Evolutionary conservation across 768 basidiomycete genomes (phyloP).

Genomic region (Pleurotus pulmonarius): DNA sequence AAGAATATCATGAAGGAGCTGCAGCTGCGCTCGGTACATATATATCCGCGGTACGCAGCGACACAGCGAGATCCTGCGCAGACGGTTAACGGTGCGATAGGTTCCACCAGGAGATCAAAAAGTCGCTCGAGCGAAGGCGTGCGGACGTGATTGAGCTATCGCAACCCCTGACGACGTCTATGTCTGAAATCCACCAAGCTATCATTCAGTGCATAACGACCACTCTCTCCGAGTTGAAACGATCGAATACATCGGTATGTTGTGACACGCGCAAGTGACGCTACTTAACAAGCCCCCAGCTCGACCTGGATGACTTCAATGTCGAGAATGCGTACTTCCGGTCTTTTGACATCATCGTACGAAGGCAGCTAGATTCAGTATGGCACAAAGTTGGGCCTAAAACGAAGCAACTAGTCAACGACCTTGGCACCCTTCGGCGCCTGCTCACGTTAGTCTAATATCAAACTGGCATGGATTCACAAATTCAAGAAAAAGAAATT

Average conservation of each 20-base stretch:
- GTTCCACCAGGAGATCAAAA: constrained; percentile 87
- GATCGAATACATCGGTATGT: constrained; percentile 72
- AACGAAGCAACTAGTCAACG: constrained; percentile 88
- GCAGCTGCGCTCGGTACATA: constrained; percentile 81
- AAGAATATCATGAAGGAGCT: constrained; percentile 92
- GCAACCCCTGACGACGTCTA: constrained; percentile 77
- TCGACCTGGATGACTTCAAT: constrained; percentile 90
- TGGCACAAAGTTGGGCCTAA: constrained; percentile 96
- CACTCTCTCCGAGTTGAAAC: constrained; percentile 85
- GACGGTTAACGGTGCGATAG: constrained; percentile 33
- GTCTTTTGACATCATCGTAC: constrained; percentile 86
- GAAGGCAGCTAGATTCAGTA: constrained; percentile 85
- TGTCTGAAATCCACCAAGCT: constrained; percentile 90
- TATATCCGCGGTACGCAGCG: constrained; percentile 76
- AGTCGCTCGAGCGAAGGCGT: constrained; percentile 73
- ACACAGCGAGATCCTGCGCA: neutral
- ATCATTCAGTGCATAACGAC: constrained; percentile 93
- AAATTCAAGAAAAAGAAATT: no score
- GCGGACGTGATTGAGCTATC: constrained; percentile 93
- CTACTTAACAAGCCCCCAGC: constrained; percentile 37
- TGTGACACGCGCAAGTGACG: constrained; percentile 2
- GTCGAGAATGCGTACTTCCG: constrained; percentile 93
- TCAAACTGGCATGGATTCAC: neutral
- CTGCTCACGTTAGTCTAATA: constrained; percentile 62
- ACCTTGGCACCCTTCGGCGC: constrained; percentile 80